Evolutionary conservation across 1,139 yeast species (phyloP).

Genomic region (Entelexis paramagnoliae): DNA sequence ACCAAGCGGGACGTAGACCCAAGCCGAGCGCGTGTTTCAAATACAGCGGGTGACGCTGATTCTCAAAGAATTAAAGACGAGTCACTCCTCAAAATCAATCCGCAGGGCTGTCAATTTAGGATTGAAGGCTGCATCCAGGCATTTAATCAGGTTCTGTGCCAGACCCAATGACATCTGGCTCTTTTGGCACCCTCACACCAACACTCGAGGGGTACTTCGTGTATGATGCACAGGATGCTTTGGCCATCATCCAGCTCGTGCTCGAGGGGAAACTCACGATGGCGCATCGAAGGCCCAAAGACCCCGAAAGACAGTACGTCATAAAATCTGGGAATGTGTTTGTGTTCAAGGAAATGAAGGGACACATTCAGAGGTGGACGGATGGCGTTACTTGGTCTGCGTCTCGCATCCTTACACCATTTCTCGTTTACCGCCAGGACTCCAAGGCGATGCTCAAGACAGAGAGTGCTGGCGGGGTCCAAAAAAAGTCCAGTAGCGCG

Average conservation of each 20-base stretch:
- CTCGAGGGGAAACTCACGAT: constrained; percentile 50
- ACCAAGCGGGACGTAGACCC: too few relatives aligned
- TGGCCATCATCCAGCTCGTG: constrained; percentile 70
- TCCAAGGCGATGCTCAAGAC: background rate
- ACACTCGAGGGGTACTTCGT: constrained; percentile 64
- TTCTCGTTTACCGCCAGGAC: constrained; percentile 53
- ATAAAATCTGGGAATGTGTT: constrained; percentile 73
- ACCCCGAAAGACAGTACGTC: constrained; percentile 55
- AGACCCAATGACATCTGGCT: background rate
- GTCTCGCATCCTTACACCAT: constrained; percentile 71
- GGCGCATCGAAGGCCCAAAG: constrained; percentile 76
- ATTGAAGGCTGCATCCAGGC: background rate
- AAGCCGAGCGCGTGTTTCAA: background rate
- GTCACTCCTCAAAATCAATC: background rate
- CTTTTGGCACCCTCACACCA: constrained; percentile 15
- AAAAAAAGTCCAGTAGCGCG: background rate
- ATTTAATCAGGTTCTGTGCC: background rate
- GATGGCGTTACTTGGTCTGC: constrained; percentile 93
- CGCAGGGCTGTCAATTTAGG: background rate
- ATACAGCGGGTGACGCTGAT: background rate
- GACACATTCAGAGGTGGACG: constrained; percentile 88
- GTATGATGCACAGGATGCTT: constrained; percentile 73
- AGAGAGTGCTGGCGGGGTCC: background rate
- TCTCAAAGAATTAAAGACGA: background rate
- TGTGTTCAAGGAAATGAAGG: constrained; percentile 70